Evolutionary conservation across 345 rosid species (phyloP), one percentile per base, ranked within the genome.

Genomic region (Euphorbia tirucalli): DNA sequence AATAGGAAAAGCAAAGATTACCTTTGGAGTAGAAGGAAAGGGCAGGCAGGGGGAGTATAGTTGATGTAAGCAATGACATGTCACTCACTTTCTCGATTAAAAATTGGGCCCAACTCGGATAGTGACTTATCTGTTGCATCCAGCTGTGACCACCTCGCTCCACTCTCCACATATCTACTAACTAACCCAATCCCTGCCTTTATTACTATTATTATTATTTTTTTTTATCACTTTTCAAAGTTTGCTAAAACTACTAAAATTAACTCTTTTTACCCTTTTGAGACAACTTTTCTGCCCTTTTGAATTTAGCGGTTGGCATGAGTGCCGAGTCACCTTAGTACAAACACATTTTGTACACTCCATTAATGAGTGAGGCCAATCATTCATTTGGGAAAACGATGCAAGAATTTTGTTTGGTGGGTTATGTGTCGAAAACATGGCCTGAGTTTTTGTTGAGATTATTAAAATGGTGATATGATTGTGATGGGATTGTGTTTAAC

Each of bases 51-150:
- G n/a, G 13, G 0, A 11, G 11, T 15, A 49, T 15, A 1, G 16
- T 2, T 71, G 84, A 64, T 46, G 71, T 74, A 76, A 77, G 22
- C 50, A 35, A 68, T 77, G 81, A 74, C 79, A 21, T 64, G 77
- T 61, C 64, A 77, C 32, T 43, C 81, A 77, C 75, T 43, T 25
- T 11, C 31, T 11, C 18, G 22, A 4, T 18, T 35, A 46, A 50
- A 46, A 0, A 4, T n/a, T 46, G 44, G 70, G 67, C 41, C 75
- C 61, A 21, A 67, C 27, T 8, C 5, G 13, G 78, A 80, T 5
- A n/a, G 73, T 62, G 76, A 71, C 69, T 50, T 28, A 11, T 70
- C 63, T 18, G 35, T 1, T 56, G 71, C 24, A 22, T 71, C 54
- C 81, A 71, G 71, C 65, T 24, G 63, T 68, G 24, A 15, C 63